Evolutionary conservation across 257 asterid species (phyloP), one percentile per base, ranked within the genome.

Genomic region (Linderniella brevidens): DNA sequence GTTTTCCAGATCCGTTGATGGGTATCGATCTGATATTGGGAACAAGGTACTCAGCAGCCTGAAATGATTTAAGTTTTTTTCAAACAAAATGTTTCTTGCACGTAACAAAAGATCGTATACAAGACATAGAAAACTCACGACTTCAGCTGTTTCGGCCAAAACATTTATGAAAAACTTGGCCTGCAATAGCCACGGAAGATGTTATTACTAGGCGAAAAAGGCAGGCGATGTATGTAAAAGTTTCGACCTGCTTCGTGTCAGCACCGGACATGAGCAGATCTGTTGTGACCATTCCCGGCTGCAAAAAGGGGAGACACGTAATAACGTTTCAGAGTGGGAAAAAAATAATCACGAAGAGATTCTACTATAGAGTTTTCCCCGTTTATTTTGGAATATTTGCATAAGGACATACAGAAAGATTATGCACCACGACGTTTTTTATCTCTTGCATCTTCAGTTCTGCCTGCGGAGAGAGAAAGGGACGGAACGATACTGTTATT

Each of bases 281-380:
- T 18, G 95, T 87, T 3, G 97, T 87, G 20, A 87, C 97, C 97
- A 87, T 87, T 56, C 97, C 97, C 42, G 97, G 97, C 97, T 87
- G 83, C 66, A 43, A 43, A 12, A 18, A 9, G 57, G 10, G 46
- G 61, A 36, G 35, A 61, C 11, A 17, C 39, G 46, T 6, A 18
- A 10, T 2, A 11, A 41, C 54, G 13, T 19, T 38, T 45, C 15
- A 39, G 12, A 32, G 45, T 29, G 49, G 50, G 32, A 44, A 49
- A 15, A n/a, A 55, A 37, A 29, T 40, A 36, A 16, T 46, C 9
- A 25, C 6, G 32, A 25, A 25, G 32, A 25, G 32, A 10, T 39
- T 39, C 43, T 9, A 39, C 1, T 39, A 11, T 13, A 10, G 15
- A 39, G 43, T 39, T 37, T 37, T 37, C 40, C n/a, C n/a, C n/a